phyloP scores from a whole-genome alignment of 768 basidiomycete species.

The Lactarius indigo region DNA sequence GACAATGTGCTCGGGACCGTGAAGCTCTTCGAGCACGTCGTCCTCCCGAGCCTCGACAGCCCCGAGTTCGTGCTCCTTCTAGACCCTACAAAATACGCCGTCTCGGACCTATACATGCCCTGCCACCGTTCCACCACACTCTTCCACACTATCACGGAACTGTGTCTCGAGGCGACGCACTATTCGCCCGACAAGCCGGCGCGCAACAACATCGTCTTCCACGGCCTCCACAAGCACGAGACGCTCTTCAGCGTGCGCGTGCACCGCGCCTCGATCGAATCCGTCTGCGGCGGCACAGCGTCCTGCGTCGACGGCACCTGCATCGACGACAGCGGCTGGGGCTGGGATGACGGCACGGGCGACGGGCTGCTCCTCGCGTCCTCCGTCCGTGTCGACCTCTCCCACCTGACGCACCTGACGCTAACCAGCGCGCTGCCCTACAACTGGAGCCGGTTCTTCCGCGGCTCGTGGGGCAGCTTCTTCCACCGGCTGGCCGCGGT shows the following conservation, averaged over 20 bases:
- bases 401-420: conserved; percentile 15
- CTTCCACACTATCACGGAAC: conserved; percentile 6
- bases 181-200: conserved; percentile 8
- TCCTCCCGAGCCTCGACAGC: background rate
- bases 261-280: background rate
- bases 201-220: conserved; percentile 16
- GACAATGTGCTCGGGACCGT: conserved; percentile 18
- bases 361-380: conserved; percentile 10
- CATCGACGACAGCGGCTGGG: background rate
- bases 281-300: background rate
- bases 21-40: conserved; percentile 19
- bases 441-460: conserved; percentile 16
- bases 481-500: background rate
- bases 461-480: conserved; percentile 5
- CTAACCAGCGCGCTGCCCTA: conserved; percentile 10
- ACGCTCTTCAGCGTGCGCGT: conserved; percentile 15
- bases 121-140: conserved; percentile 3
- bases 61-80: conserved; percentile 12
- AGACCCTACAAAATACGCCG: conserved; percentile 5
- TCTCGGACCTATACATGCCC: background rate
- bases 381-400: conserved; percentile 3
- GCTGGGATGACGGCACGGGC: background rate
- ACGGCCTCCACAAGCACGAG: conserved; percentile 7
- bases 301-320: no score
- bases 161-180: conserved; percentile 11